A percentile compares a stretch with the other conserved stretches of the same genome.
Evolutionary conservation across 2,329 filamentous ascomycete genomes (phyloP).

Genomic region (Aspergillus pseudoglaucus): DNA sequence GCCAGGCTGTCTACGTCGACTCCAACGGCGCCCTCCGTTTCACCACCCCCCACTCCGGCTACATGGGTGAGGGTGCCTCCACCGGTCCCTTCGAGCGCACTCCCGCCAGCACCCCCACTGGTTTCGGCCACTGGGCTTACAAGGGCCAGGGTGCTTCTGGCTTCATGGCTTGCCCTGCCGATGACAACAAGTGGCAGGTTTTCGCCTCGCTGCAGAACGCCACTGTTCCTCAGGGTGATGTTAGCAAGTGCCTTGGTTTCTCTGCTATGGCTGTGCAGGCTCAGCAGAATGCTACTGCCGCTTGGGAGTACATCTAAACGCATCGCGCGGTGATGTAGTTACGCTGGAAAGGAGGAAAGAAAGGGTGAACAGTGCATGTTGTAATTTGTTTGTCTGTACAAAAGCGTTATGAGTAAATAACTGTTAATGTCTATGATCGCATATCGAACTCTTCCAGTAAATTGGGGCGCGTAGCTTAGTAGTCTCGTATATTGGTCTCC

Average conservation of each 20-base stretch:
- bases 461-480: too few relatives aligned
- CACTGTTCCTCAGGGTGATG: conserved; percentile 34
- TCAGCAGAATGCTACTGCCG: conserved; percentile 20
- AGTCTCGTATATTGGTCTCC: too few relatives aligned
- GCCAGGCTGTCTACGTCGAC: conserved; percentile 55
- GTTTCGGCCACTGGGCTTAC: conserved; percentile 26
- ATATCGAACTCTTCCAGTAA: too few relatives aligned
- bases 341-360: too few relatives aligned
- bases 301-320: conserved; percentile 38
- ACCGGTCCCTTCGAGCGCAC: conserved; percentile 44
- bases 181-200: conserved; percentile 33
- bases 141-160: conserved; percentile 30
- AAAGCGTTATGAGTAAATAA: too few relatives aligned
- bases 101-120: conserved; percentile 10
- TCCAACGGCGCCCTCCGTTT: conserved; percentile 51
- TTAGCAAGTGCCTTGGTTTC: conserved; percentile 35
- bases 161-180: conserved; percentile 40
- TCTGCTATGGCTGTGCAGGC: conserved; percentile 28
- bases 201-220: conserved; percentile 36
- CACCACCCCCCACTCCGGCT: conserved; percentile 51
- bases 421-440: too few relatives aligned
- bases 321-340: too few relatives aligned
- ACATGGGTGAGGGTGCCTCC: conserved; percentile 47
- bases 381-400: too few relatives aligned
- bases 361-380: too few relatives aligned